Evolutionary conservation across 202 grass and related monocot species (phyloP), one percentile per base, ranked within the genome.

Genomic region (Brachypodium distachyon): DNA sequence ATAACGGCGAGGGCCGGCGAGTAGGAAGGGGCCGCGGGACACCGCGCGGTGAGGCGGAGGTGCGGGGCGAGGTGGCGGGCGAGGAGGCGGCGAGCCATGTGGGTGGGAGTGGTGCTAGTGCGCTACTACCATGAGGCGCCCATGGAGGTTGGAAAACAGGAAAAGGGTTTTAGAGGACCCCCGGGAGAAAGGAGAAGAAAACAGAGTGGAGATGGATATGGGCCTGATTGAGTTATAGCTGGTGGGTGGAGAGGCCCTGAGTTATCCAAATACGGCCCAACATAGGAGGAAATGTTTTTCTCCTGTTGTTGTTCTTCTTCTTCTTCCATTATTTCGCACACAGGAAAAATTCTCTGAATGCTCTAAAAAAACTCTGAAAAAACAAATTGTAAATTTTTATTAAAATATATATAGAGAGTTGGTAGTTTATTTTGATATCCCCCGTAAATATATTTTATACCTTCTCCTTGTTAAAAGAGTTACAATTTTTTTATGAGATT

Each of bases 71-170:
- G 6, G 71, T 77, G 77, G 77, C 72, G 7, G 47, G 55, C 70
- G 36, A 88, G 70, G 48, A 88, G 47, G 71, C 70, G 49, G 71
- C 77, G 72, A 38, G 86, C 64, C 86, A 88, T 81, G 29, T 33
- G 53, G 4, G 25, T 4, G 26, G 12, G 18, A 26, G 7, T 12
- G 44, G 29, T 17, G 10, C 23, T 46, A 6, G 33, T 3, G n/a
- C n/a, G n/a, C n/a, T n/a, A 12, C 38, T 66, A 67, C 1, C n/a
- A 14, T 41, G 61, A 5, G 76, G 36, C 33, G 46, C 13, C 60
- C 42, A 66, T 62, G 37, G 46, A 77, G 43, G 59, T 14, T 21
- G 46, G 43, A n/a, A n/a, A n/a, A n/a, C n/a, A n/a, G 72, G 10
- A 2, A 14, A 41, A 7, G 11, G 39, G 8, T 13, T 52, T 36